These are phyloP conservation scores for Grosmannia serpens DNA, from an alignment of 2,329 filamentous ascomycete species.

Conservation along the genomic window DNA sequence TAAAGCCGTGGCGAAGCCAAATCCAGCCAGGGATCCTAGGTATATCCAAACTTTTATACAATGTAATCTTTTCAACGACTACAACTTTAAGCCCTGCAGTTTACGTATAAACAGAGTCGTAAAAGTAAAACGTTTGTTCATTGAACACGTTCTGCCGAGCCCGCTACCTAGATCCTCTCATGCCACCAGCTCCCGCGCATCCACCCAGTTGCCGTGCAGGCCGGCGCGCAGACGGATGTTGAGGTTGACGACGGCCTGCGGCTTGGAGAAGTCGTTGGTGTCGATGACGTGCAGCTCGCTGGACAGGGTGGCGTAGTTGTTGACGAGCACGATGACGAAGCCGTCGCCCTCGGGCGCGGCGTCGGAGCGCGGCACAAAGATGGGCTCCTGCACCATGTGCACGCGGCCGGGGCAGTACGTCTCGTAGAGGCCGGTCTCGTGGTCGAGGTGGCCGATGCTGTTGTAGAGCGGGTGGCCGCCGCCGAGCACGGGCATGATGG, in stretches of 20 bases:
- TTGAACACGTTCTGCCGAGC: too few species aligned
- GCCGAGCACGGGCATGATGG: constrained; percentile 18
- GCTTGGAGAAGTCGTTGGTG: constrained; percentile 11
- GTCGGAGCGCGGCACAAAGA: constrained; percentile 26
- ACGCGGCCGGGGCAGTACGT: constrained; percentile 22
- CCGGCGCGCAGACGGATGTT: constrained; percentile 11
- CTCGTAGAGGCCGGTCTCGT: constrained; percentile 14
- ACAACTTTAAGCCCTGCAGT: too few species aligned
- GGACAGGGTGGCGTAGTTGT: constrained; percentile 13
- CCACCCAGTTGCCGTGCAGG: constrained; percentile 17
- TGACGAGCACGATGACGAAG: constrained; percentile 25
- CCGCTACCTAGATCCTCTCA: background rate
- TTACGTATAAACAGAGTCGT: too few species aligned
- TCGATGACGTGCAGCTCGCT: constrained; percentile 16
- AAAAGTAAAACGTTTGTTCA: too few species aligned
- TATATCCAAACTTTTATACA: too few species aligned
- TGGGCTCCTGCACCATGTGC: constrained; percentile 29
- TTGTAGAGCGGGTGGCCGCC: constrained; percentile 23
- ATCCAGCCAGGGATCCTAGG: too few species aligned
- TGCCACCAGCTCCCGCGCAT: constrained; percentile 4
- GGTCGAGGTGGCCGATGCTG: constrained; percentile 20
- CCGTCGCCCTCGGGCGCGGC: constrained; percentile 28
- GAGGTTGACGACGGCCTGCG: constrained; percentile 12
- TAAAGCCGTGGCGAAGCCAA: too few species aligned
- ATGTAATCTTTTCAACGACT: too few species aligned